Evolutionary conservation across 192 early-diverging fungal genomes (phyloP).

Genomic region (Linnemannia exigua): DNA sequence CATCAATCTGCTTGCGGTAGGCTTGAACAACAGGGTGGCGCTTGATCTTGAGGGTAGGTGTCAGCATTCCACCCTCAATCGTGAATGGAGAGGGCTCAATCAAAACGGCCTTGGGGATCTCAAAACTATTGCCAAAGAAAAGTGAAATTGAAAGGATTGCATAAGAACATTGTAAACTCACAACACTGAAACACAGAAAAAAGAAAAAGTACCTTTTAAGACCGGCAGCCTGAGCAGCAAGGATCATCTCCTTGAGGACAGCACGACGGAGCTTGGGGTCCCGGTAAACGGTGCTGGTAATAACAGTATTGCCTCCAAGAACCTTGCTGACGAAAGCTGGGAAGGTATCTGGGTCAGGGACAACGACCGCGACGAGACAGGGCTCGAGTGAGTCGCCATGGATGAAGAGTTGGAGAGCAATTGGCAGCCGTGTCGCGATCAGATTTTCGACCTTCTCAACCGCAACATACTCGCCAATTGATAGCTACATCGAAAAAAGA

Average conservation of each 20-base stretch:
- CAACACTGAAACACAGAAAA: background rate
- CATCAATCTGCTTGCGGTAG: slow-evolving; percentile 18
- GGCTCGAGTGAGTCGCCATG: slow-evolving; percentile 84
- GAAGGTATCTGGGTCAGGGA: slow-evolving; percentile 71
- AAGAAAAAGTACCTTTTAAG: slow-evolving; percentile 42
- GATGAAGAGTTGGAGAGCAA: slow-evolving; percentile 78
- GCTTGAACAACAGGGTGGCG: slow-evolving; percentile 64
- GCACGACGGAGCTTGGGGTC: slow-evolving; percentile 61
- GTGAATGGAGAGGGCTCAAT: slow-evolving; percentile 72
- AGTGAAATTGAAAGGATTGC: no score
- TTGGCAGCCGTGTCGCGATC: slow-evolving; percentile 67
- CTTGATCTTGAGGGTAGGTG: slow-evolving; percentile 90
- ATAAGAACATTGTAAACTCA: background rate
- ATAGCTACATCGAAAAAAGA: background rate
- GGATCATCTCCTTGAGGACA: slow-evolving; percentile 63
- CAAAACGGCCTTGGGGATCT: slow-evolving; percentile 71
- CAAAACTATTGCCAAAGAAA: slow-evolving; percentile 61
- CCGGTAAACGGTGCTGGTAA: slow-evolving; percentile 65
- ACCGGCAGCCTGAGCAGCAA: slow-evolving; percentile 64
- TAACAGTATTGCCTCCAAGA: slow-evolving; percentile 19
- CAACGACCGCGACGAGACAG: slow-evolving; percentile 78
- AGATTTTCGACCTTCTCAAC: slow-evolving; percentile 87
- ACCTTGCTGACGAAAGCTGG: slow-evolving; percentile 57
- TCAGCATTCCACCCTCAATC: slow-evolving; percentile 77
- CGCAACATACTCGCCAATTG: slow-evolving; percentile 75